Evolutionary conservation across 208 protist genomes (phyloP).

Genomic region (Acanthamoeba sp.): DNA sequence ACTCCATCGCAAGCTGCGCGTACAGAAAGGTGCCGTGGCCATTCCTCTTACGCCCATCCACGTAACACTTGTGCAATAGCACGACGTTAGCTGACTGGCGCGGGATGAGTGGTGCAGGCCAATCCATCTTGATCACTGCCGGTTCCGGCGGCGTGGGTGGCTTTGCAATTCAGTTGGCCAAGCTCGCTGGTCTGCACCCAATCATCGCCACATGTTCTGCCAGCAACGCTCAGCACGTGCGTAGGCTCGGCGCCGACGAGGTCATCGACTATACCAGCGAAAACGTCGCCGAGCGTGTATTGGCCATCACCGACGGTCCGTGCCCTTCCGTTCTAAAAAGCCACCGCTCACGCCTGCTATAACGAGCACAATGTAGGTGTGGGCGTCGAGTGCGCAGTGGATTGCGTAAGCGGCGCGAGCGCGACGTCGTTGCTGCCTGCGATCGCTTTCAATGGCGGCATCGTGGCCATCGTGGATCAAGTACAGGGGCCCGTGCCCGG

Average conservation of each 20-base stretch:
- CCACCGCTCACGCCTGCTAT: too few species aligned
- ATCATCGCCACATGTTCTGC: neutral
- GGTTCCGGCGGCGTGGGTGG: neutral
- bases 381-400: neutral
- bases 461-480: neutral
- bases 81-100: too few species aligned
- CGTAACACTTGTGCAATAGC: too few species aligned
- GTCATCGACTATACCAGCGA: conserved; percentile 29
- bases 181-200: neutral
- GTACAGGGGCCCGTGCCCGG: neutral
- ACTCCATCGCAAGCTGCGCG: neutral
- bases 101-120: neutral
- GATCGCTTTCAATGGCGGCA: neutral
- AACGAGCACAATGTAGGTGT: neutral
- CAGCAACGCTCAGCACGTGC: neutral
- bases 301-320: neutral
- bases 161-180: neutral
- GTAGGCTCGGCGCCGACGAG: neutral
- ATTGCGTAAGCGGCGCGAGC: conserved; percentile 1
- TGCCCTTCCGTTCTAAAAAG: too few species aligned
- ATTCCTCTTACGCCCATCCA: too few species aligned
- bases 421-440: neutral
- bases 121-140: conserved; percentile 2
- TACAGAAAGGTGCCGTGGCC: neutral
- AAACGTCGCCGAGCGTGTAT: neutral